Evolutionary conservation across 179 eudicot genomes (phyloP).

Genomic region (Vitellaria paradoxa): DNA sequence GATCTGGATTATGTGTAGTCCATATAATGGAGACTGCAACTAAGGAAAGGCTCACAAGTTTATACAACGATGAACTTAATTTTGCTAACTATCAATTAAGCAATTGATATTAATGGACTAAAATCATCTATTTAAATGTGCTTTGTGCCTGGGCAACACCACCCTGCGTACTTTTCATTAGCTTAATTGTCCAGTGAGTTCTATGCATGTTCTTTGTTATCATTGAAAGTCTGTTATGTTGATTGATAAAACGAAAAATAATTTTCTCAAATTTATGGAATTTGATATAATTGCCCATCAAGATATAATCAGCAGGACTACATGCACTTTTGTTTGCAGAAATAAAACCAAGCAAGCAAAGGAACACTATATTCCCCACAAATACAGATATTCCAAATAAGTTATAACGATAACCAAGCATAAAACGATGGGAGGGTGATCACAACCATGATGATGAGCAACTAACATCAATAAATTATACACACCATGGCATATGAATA

Average conservation of each 20-base stretch:
- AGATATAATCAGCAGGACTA: neutral
- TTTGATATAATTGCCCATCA: no score
- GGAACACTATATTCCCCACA: neutral
- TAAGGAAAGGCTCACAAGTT: neutral
- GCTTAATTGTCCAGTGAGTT: neutral
- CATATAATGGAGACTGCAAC: neutral
- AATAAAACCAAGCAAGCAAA: neutral
- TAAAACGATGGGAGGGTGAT: neutral
- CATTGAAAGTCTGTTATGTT: neutral
- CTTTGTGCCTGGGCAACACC: neutral
- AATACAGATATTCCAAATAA: neutral
- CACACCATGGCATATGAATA: neutral
- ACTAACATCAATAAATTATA: neutral
- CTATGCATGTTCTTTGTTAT: neutral
- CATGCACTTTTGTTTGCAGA: neutral
- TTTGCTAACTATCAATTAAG: neutral
- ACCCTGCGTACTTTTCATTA: neutral
- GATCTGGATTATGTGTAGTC: neutral
- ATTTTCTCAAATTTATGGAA: no score
- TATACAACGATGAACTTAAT: neutral
- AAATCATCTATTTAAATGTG: neutral
- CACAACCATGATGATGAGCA: neutral
- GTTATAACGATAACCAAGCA: neutral
- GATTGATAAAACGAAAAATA: neutral
- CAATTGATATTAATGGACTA: neutral